Conservation (phyloP, 805 yeast genomes). For the Komagataella ulmi region DNA sequence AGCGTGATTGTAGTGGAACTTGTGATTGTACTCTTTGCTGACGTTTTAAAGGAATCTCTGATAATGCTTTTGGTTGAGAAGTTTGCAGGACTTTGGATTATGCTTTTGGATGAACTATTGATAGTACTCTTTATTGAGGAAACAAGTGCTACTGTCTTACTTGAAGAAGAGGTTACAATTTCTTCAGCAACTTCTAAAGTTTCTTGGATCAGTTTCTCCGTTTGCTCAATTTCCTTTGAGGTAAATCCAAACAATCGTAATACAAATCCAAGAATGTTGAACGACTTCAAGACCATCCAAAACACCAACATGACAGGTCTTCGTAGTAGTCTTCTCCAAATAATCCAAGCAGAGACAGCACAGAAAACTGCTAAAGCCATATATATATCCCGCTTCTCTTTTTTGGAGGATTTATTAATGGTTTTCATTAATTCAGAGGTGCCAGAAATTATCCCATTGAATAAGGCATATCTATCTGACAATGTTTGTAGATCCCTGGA, state of each 20-base stretch:
- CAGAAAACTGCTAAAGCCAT: constrained; percentile 30
- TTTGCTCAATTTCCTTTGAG: neutral
- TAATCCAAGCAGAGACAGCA: constrained; percentile 31
- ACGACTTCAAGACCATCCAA: constrained; percentile 30
- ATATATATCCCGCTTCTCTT: constrained; percentile 35
- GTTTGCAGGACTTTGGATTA: neutral
- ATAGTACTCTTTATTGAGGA: neutral
- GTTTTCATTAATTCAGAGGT: constrained; percentile 33
- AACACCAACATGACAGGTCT: constrained; percentile 28
- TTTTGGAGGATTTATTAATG: constrained; percentile 37
- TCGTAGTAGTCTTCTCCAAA: constrained; percentile 33
- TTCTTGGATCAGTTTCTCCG: neutral
- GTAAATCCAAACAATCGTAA: neutral
- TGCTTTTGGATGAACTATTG: neutral
- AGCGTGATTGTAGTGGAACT: neutral
- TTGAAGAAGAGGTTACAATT: neutral
- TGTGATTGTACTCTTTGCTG: neutral
- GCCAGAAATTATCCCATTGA: constrained; percentile 25
- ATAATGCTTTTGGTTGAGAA: neutral
- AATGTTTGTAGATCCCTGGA: constrained; percentile 24
- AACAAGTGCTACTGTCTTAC: neutral
- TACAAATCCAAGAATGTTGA: constrained; percentile 7
- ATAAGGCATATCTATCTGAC: constrained; percentile 26
- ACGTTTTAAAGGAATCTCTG: neutral
- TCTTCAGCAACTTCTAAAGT: neutral